Evolutionary conservation across 2,329 filamentous ascomycete genomes (phyloP), one percentile per base, ranked within the genome.

Genomic region (Apiospora saccharicola): DNA sequence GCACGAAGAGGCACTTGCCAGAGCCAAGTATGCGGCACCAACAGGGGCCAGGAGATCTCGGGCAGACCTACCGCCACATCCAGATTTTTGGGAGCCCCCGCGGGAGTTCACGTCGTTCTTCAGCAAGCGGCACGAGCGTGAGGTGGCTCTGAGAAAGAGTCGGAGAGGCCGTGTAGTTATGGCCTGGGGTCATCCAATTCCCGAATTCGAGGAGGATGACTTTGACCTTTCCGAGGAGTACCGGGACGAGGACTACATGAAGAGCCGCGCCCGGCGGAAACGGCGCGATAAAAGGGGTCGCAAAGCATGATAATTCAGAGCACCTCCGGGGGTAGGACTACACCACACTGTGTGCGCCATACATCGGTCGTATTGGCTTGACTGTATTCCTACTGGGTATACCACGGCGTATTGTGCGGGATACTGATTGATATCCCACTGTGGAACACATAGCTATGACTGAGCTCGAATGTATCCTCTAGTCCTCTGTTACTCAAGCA

Each of bases 41-140:
- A 34, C 57, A n/a, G 57, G 57, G 22, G 57, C 57, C 6, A 64
- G 57, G 57, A 64, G 34, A 64, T 77, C 77, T 70, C 41, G 41
- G 13, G 34, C 14, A n/a, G 46, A 41, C 2, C 75, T 76, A 26
- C 74, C 76, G 67, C 75, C 76, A 71, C 74, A 68, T 19, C 79
- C 80, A 46, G 79, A 84, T 47, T 82, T 83, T 24, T 78, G 82
- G 41, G 83, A 84, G 14, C 81, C 81, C 13, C 81, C 81, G 2
- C 89, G 87, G 72, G 92, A 93, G 49, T 95, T 98, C 79, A 92
- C 86, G n/a, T 97, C 94, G 0, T 98, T 98, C 84, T 98, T 95
- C 80, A 82, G 88, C 24, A 95, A 96, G 82, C 90, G 89, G 34
- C 91, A 97, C 78, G 88, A 96, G 73, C 92, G 96, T 37, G 90